Base-by-base conservation (phyloP, 345 rosid genomes). In the Eucalyptus regnans region DNA sequence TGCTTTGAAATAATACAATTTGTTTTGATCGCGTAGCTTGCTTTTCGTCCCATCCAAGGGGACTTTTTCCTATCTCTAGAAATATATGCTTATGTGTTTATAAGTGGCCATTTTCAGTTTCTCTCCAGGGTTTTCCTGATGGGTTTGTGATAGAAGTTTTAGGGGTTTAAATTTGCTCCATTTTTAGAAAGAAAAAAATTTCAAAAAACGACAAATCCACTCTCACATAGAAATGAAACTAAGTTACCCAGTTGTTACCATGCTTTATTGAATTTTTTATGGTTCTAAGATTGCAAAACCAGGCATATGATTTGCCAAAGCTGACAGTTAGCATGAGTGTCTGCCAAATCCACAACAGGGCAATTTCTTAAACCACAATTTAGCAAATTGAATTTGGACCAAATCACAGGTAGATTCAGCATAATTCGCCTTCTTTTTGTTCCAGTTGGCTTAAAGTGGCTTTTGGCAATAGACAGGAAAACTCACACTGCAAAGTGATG, bases 401-500 rank as follows among this genome's bases (percentile, higher is more conserved):
- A 76, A 76, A 76, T 76, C 84, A 41, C 29, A 76, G 46, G 25
- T 76, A 41, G 84, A 76, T 76, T 37, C 46, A 76, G 84, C 84
- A 76, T 76, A 76, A 76, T 76, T 76, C 3, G 16, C 84, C 84
- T 76, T 76, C 81, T 76, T 76, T 76, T 41, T 76, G 84, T 76
- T 76, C 84, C 84, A 76, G 84, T 76, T 76, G 16, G 29, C 29
- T 76, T 76, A 76, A 76, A 76, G 48, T 76, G 84, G 48, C 84
- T 89, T 76, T 89, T 86, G 58, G 27, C 86, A 87, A 88, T 95
- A 97, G 99, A 97, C 99, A 87, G 99, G 99, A 86, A 97, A 96
- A 88, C 97, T 97, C 90, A 97, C 99, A 81, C 91, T 97, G 92
- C 98, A 96, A 92, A 97, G 99, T 86, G 99, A 97, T 91, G 98